Conservation (phyloP, 2,329 filamentous ascomycete species). For the Penicillium paneum region DNA sequence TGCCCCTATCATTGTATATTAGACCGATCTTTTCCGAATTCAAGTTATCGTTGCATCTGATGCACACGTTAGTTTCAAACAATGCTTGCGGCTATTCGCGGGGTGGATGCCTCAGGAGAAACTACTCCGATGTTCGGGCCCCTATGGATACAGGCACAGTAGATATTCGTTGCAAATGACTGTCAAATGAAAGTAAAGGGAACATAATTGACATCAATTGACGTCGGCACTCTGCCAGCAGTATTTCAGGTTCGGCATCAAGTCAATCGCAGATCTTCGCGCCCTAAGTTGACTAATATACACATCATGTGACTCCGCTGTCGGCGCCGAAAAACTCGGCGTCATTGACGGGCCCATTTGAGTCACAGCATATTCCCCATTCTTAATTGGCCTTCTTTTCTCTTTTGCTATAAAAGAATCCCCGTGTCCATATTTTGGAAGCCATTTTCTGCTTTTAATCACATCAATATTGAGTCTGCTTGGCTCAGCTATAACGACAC, state of each 20-base stretch:
- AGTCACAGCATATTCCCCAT: constrained; percentile 22
- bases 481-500: neutral
- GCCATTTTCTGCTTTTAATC: neutral
- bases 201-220: neutral
- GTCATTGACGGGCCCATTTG: constrained; percentile 21
- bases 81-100: constrained; percentile 6
- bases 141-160: neutral
- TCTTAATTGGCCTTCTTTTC: constrained; percentile 19
- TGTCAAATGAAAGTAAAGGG: neutral
- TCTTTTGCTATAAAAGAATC: constrained; percentile 1
- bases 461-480: constrained; percentile 1
- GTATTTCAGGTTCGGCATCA: neutral
- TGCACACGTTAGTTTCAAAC: neutral
- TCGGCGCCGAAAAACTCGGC: constrained; percentile 27
- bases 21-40: neutral
- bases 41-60: neutral
- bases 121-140: constrained; percentile 8
- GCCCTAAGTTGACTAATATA: neutral
- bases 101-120: neutral
- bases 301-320: constrained; percentile 25
- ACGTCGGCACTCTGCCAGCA: neutral
- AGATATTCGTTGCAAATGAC: neutral
- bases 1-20: constrained; percentile 4
- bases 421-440: constrained; percentile 1
- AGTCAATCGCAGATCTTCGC: neutral